phyloP scores from a whole-genome alignment of 148 eudicot species.

The Camellia granthamiana region DNA sequence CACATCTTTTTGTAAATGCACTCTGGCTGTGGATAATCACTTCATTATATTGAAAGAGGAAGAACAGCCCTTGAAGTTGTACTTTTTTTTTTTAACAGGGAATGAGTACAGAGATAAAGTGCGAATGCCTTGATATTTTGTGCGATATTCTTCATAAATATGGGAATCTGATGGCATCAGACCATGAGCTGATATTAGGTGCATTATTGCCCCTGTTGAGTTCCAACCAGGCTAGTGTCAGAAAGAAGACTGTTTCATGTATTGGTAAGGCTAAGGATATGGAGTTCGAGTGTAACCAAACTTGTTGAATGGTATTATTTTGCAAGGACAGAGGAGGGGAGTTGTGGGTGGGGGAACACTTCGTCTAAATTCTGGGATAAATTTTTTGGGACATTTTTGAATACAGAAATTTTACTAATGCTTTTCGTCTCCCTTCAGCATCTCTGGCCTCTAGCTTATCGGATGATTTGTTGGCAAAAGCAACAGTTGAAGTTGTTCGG shows the following conservation, averaged over 20 bases:
- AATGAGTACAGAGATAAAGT: slow-evolving; percentile 75
- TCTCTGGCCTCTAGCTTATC: slow-evolving; percentile 95
- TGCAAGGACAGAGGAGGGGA: not conserved
- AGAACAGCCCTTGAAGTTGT: not conserved
- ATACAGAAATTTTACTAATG: not conserved
- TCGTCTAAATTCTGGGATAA: not conserved
- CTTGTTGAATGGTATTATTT: not conserved
- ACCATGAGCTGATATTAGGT: slow-evolving; percentile 71
- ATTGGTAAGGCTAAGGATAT: slow-evolving; percentile 51
- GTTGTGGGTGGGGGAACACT: not conserved
- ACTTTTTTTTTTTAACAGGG: slow-evolving; percentile 41
- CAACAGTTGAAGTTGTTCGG: slow-evolving; percentile 78
- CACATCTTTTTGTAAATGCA: not conserved
- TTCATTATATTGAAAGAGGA: not conserved
- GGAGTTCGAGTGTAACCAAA: not conserved
- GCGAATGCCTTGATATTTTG: slow-evolving; percentile 91
- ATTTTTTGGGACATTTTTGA: not conserved
- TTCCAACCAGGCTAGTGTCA: slow-evolving; percentile 78
- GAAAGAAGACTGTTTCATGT: slow-evolving; percentile 96
- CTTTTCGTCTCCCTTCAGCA: slow-evolving; percentile 46
- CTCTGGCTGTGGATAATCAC: not conserved
- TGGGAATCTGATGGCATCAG: slow-evolving; percentile 79
- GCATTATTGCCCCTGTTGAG: slow-evolving; percentile 88
- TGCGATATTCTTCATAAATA: slow-evolving; percentile 86
- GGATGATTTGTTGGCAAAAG: slow-evolving; percentile 94